Conservation (phyloP, 2,329 filamentous ascomycete genomes). For the Thelonectria olida region DNA sequence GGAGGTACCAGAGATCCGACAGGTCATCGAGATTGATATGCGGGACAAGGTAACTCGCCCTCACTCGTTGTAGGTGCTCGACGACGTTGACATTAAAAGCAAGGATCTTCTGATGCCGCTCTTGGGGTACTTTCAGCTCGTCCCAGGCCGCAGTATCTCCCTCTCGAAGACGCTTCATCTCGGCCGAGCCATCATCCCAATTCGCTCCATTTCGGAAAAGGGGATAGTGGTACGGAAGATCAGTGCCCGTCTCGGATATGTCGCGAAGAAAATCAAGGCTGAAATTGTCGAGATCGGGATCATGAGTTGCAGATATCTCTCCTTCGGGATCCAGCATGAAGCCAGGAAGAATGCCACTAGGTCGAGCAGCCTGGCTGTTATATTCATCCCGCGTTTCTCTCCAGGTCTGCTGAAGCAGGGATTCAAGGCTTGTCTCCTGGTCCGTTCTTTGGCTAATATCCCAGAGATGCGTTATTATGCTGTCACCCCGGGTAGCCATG, state of each 20-base stretch:
- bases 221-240: constrained; percentile 2
- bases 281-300: constrained; percentile 31
- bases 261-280: constrained; percentile 29
- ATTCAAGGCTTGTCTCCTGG: constrained; percentile 7
- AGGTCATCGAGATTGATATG: constrained; percentile 36
- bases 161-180: neutral
- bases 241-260: neutral
- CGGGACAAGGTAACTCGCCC: constrained; percentile 33
- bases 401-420: constrained; percentile 20
- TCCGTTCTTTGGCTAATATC: too few species aligned
- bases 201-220: constrained; percentile 35
- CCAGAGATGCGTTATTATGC: too few species aligned
- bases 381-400: constrained; percentile 13
- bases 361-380: too few species aligned
- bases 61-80: constrained; percentile 14
- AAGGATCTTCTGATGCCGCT: neutral
- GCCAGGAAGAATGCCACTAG: constrained; percentile 16
- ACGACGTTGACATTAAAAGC: constrained; percentile 24
- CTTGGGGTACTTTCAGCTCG: constrained; percentile 1
- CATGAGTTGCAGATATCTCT: constrained; percentile 20
- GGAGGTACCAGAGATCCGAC: constrained; percentile 22
- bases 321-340: constrained; percentile 24
- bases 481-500: too few species aligned
- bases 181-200: constrained; percentile 17
- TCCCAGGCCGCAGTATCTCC: neutral